These are phyloP conservation scores for Yamadazyma jaroonii DNA, from an alignment of 1,139 yeast species.

Conservation along the genomic window DNA sequence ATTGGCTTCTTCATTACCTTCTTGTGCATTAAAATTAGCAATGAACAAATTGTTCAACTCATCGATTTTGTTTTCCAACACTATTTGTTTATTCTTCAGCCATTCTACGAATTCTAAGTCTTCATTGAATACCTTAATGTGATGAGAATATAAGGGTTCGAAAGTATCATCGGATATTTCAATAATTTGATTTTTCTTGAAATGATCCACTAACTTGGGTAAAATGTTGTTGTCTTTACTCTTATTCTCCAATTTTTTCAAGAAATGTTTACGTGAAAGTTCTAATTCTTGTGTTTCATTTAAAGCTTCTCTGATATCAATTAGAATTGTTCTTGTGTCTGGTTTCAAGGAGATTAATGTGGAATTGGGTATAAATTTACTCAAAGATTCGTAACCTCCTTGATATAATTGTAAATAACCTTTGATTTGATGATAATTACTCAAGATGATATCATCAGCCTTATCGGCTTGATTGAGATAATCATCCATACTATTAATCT, in stretches of 20 bases:
- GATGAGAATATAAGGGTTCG: slow-evolving; percentile 32
- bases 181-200: slow-evolving; percentile 25
- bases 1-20: slow-evolving; percentile 16
- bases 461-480: slow-evolving; percentile 58
- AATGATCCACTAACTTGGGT: slow-evolving; percentile 49
- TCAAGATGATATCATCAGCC: slow-evolving; percentile 56
- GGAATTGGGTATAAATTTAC: slow-evolving; percentile 50
- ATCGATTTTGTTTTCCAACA: slow-evolving; percentile 43
- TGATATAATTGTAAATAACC: slow-evolving; percentile 43
- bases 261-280: slow-evolving; percentile 34
- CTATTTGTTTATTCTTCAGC: slow-evolving; percentile 40
- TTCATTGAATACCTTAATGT: slow-evolving; percentile 37
- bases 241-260: slow-evolving; percentile 43
- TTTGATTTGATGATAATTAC: slow-evolving; percentile 43
- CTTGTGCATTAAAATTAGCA: slow-evolving; percentile 14
- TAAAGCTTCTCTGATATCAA: slow-evolving; percentile 40
- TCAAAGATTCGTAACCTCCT: slow-evolving; percentile 41
- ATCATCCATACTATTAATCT: slow-evolving; percentile 40
- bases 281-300: slow-evolving; percentile 26
- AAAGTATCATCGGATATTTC: slow-evolving; percentile 25
- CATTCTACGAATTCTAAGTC: slow-evolving; percentile 38
- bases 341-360: slow-evolving; percentile 40
- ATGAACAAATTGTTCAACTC: slow-evolving; percentile 37
- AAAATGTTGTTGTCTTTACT: slow-evolving; percentile 48
- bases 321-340: slow-evolving; percentile 31